phyloP scores from a whole-genome alignment of 176 grass and related monocot genomes.

The Cenchrus fungigraminus region DNA sequence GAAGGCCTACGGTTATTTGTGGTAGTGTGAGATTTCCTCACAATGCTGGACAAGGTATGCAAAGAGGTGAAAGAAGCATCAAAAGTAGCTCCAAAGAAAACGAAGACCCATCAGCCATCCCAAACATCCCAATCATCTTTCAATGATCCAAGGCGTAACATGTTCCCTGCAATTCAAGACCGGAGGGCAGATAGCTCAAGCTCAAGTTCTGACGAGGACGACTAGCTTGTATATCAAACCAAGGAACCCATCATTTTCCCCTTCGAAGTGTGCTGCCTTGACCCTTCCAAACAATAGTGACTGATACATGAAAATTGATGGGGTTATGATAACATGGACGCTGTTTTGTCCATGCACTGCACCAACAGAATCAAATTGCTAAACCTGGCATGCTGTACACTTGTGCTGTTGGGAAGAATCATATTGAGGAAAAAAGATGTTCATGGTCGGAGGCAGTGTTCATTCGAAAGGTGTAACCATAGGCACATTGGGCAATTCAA shows the following conservation, averaged over 20 bases:
- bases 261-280: background rate
- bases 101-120: conserved; percentile 33
- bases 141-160: conserved; percentile 52
- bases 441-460: background rate
- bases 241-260: conserved; percentile 2
- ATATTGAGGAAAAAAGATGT: background rate
- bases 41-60: conserved; percentile 81
- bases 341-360: background rate
- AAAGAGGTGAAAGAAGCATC: conserved; percentile 79
- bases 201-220: conserved; percentile 45
- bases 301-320: background rate
- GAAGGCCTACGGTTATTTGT: conserved; percentile 86
- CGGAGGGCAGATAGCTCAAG: conserved; percentile 61
- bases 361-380: conserved; percentile 1
- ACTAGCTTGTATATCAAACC: conserved; percentile 31
- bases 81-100: conserved; percentile 45
- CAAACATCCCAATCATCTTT: conserved; percentile 32
- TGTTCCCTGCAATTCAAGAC: conserved; percentile 72
- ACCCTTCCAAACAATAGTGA: background rate
- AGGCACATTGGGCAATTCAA: background rate
- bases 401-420: background rate
- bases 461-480: background rate
- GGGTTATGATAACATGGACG: background rate
- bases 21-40: conserved; percentile 74
- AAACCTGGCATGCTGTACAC: background rate